A percentile compares a stretch with the other conserved stretches of the same genome.
These are phyloP conservation scores for Xerocomellus amylosporus DNA, from an alignment of 768 basidiomycete species.

Conservation along the genomic window DNA sequence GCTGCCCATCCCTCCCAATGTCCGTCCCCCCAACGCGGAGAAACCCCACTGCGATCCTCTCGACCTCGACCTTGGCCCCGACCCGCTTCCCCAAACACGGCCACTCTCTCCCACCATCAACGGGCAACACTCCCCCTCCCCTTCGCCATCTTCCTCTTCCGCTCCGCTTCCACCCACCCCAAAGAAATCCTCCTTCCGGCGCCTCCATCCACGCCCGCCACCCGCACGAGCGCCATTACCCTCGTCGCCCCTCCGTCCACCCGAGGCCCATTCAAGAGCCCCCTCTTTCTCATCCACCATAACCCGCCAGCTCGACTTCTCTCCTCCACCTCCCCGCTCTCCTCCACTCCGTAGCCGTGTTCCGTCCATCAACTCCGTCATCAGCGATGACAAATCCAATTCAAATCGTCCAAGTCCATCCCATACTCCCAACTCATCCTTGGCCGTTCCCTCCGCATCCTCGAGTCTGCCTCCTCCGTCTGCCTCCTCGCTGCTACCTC, in stretches of 20 bases:
- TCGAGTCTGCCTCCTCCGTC: slow-evolving; percentile 6
- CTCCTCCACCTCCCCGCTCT: slow-evolving; percentile 24
- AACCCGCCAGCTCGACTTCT: slow-evolving; percentile 24
- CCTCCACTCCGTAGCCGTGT: slow-evolving; percentile 29
- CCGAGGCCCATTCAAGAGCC: slow-evolving; percentile 18
- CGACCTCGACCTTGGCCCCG: slow-evolving; percentile 3
- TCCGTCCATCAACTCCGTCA: slow-evolving; percentile 30
- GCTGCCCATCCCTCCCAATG: slow-evolving; percentile 23
- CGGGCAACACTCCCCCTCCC: slow-evolving; percentile 2
- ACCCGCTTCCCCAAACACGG: background rate
- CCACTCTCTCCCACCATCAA: slow-evolving; percentile 1
- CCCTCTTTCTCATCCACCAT: slow-evolving; percentile 20
- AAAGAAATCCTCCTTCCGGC: slow-evolving; percentile 49
- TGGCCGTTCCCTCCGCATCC: background rate
- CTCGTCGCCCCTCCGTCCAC: slow-evolving; percentile 36
- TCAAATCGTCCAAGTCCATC: slow-evolving; percentile 6
- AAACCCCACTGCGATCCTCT: slow-evolving; percentile 7
- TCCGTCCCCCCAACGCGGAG: slow-evolving; percentile 18
- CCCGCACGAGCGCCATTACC: slow-evolving; percentile 22
- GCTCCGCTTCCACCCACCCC: slow-evolving; percentile 3
- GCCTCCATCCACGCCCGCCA: slow-evolving; percentile 39
- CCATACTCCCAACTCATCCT: slow-evolving; percentile 9
- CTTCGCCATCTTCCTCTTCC: slow-evolving; percentile 9
- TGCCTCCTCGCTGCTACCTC: slow-evolving; percentile 4
- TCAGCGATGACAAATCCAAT: slow-evolving; percentile 14